These are phyloP conservation scores for Solanum pennellii DNA, from an alignment of 257 asterid species.

Conservation along the genomic window DNA sequence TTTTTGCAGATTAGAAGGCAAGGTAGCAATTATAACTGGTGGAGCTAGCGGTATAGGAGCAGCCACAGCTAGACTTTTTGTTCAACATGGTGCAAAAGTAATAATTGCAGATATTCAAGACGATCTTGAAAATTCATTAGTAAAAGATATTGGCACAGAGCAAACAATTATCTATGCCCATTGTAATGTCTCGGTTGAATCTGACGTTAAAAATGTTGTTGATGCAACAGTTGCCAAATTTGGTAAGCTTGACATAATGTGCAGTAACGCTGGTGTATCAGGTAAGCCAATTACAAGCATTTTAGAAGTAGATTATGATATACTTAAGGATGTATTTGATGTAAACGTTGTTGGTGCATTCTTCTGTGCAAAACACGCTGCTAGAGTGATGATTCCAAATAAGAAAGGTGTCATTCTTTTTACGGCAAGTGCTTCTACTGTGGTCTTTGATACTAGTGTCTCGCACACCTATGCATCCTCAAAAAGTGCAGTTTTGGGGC, in stretches of 20 bases:
- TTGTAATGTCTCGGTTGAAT: background rate
- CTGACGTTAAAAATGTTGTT: background rate
- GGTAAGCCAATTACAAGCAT: background rate
- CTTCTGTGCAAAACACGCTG: no score
- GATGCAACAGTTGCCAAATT: background rate
- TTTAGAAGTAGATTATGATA: background rate
- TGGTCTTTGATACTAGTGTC: fast-evolving
- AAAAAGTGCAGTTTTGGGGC: background rate
- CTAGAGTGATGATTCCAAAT: no score
- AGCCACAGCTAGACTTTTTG: background rate
- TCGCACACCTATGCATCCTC: background rate
- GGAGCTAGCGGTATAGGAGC: background rate
- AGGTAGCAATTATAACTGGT: background rate
- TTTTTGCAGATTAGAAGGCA: background rate
- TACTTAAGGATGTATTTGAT: background rate
- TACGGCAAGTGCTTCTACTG: fast-evolving
- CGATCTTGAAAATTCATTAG: background rate
- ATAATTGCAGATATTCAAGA: background rate
- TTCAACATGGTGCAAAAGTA: background rate
- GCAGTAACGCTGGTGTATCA: background rate
- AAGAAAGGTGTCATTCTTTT: background rate
- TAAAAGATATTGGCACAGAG: background rate
- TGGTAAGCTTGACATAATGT: background rate
- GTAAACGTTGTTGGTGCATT: background rate
- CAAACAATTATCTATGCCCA: background rate